A percentile compares a stretch with the other conserved stretches of the same genome.
These are phyloP conservation scores for Poronia punctata DNA, from an alignment of 495 filamentous ascomycete species.

Conservation along the genomic window DNA sequence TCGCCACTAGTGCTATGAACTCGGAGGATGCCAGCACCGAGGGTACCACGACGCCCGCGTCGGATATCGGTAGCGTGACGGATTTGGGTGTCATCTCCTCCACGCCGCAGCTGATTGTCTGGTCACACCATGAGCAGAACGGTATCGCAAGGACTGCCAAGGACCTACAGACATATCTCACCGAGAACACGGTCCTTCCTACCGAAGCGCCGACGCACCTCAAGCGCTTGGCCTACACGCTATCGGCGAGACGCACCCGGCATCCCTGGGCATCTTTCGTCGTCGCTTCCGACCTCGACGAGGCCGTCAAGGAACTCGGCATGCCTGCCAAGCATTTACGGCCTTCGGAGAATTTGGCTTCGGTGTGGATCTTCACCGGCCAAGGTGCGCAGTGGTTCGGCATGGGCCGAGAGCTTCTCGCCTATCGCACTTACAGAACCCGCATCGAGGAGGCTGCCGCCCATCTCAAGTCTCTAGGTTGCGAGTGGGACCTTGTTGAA, in stretches of 20 bases:
- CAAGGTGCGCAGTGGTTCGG: conserved; percentile 37
- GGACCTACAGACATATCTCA: conserved; percentile 15
- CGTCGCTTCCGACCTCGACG: conserved; percentile 21
- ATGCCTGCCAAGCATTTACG: conserved; percentile 15
- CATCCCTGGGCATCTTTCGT: conserved; percentile 32
- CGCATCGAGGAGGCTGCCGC: conserved; percentile 20
- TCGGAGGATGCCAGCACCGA: conserved; percentile 14
- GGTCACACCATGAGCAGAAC: conserved; percentile 24
- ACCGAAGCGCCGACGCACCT: conserved; percentile 12
- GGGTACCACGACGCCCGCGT: conserved; percentile 15
- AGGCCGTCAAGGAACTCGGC: conserved; percentile 12
- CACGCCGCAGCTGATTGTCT: conserved; percentile 19
- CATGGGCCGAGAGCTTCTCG: conserved; percentile 42
- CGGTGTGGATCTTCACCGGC: conserved; percentile 25
- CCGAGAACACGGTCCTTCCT: conserved; percentile 7
- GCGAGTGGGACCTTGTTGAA: conserved; percentile 19
- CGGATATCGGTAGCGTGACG: conserved; percentile 7
- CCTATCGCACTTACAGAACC: conserved; percentile 17
- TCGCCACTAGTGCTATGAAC: conserved; percentile 11
- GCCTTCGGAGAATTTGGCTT: conserved; percentile 12
- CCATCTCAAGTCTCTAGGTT: conserved; percentile 17
- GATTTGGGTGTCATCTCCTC: conserved; percentile 12
- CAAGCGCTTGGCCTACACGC: conserved; percentile 29
- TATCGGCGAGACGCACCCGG: conserved; percentile 32
- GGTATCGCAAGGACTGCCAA: conserved; percentile 18